These are phyloP conservation scores for Strobilomyces echinocephalus DNA, from an alignment of 768 basidiomycete genomes.

Conservation along the genomic window DNA sequence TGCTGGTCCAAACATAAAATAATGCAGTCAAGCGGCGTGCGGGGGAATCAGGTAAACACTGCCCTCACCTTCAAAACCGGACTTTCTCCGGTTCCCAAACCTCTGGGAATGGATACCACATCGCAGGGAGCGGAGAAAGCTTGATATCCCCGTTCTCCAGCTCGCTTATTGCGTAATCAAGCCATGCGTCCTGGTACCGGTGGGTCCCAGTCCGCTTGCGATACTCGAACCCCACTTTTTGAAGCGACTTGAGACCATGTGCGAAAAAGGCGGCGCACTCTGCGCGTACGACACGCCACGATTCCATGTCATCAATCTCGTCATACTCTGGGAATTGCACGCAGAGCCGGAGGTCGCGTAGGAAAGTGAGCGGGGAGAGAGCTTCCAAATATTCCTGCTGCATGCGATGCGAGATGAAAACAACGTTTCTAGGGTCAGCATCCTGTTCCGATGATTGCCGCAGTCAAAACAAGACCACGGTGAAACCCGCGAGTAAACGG, in stretches of 20 bases:
- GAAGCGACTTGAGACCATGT: slow-evolving; percentile 29
- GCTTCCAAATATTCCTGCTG: slow-evolving; percentile 35
- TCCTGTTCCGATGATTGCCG: slow-evolving; percentile 21
- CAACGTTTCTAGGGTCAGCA: slow-evolving; percentile 29
- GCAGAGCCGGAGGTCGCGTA: slow-evolving; percentile 32
- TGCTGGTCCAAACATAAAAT: background rate
- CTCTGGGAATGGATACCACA: slow-evolving; percentile 34
- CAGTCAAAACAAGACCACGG: slow-evolving; percentile 19
- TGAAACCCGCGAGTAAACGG: slow-evolving; percentile 12
- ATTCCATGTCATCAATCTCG: slow-evolving; percentile 28
- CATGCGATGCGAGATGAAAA: slow-evolving; percentile 23
- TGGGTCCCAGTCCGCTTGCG: slow-evolving; percentile 35
- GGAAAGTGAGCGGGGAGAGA: slow-evolving; percentile 23
- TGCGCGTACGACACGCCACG: slow-evolving; percentile 27
- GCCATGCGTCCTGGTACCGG: slow-evolving; percentile 34
- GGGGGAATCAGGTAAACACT: background rate
- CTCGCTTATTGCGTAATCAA: slow-evolving; percentile 28
- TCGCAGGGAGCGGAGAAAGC: slow-evolving; percentile 22
- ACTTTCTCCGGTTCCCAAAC: slow-evolving; percentile 29
- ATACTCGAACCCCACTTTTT: slow-evolving; percentile 33
- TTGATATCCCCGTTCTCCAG: slow-evolving; percentile 18
- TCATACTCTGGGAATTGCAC: slow-evolving; percentile 36
- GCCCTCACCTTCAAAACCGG: slow-evolving; percentile 17
- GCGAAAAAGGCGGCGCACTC: slow-evolving; percentile 30
- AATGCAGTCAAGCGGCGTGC: background rate